Evolutionary conservation across 2,329 filamentous ascomycete genomes (phyloP), one percentile per base, ranked within the genome.

Genomic region (Ceratocystis colombiana): DNA sequence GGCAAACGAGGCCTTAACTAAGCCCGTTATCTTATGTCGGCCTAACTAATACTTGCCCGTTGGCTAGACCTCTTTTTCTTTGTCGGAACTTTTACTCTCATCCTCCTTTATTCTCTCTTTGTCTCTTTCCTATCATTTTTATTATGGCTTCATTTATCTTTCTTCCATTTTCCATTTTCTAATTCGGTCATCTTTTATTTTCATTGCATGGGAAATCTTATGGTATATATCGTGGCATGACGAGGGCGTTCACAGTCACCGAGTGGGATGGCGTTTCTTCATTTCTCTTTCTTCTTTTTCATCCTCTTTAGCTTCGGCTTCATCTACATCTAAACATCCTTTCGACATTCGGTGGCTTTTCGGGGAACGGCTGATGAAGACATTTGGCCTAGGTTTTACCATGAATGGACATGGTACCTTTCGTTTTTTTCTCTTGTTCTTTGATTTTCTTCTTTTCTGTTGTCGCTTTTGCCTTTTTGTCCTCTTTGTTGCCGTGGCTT

Each of bases 331-430:
- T 33, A n/a, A 57, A 37, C 55, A 59, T 59, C 55, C 55, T 59
- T 57, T 65, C 30, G 33, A 62, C 50, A 62, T 53, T 50, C 33
- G 61, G 59, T 62, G 50, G 25, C 45, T 28, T 53, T 30, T 8
- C 44, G 64, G 45, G 30, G 59, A 46, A 55, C 61, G 64, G 48
- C 64, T 62, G 64, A 63, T 59, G 64, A 65, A 61, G 55, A 61
- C 64, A 65, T 65, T 48, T 65, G 41, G 64, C 64, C 50, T 61
- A 45, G 64, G 64, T 65, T 65, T 65, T 65, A 61, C 64, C 64
- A 65, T 65, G 64, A 65, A 65, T 28, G 64, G 64, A 61, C 64
- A 65, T 65, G 64, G 64, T 65, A 48, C 64, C 64, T 65, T 37
- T 65, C 33, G 64, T 59, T 57, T 61, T 61, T 65, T 61, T 46